Base-by-base conservation (phyloP, 1,284 basidiomycete genomes). In the Neonothopanus nambi region DNA sequence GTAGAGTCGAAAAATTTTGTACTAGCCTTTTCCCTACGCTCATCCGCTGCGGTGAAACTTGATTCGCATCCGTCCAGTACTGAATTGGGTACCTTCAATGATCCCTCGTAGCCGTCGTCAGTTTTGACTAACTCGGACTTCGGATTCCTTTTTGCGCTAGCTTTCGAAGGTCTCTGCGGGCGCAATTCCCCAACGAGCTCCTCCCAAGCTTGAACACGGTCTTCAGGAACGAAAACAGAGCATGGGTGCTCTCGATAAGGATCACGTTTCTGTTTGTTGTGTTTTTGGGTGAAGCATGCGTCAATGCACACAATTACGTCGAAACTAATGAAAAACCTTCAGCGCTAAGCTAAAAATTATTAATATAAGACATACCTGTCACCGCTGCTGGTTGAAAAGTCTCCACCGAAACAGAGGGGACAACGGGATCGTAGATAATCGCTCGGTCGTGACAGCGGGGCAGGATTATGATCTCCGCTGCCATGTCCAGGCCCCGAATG, bases 31-130 rank as follows among this genome's bases (percentile, higher is more conserved):
- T 46, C 44, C 1, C 57, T 45, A 15, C 54, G 60, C 43, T 65
- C 63, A 52, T 73, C 65, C 3, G 70, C 72, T 30, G 71, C 70
- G 4, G 50, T 59, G 55, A 73, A 73, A 0, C 65, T 68, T 8
- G 64, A 60, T 15, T 65, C 52, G 54, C 72, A 74, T 12, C 55
- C 61, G 46, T 67, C 60, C 6, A 72, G 56, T 3, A 63, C 63
- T 24, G 67, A 61, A 13, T 54, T 57, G 6, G 66, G 63, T 0
- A 68, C 59, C 18, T 54, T 47, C 53, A 66, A 9, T 4, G n/a
- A 7, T 8, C 24, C 39, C n/a, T 56, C 43, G 18, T 26, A 51
- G 5, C 30, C 33, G 23, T 52, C 42, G 23, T 51, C 24, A 11
- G 20, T 8, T 18, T 51, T 40, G 24, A 23, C 12, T 11, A 6